Base-by-base conservation (phyloP, 305 asterid genomes). In the Fraxinus velutina region DNA sequence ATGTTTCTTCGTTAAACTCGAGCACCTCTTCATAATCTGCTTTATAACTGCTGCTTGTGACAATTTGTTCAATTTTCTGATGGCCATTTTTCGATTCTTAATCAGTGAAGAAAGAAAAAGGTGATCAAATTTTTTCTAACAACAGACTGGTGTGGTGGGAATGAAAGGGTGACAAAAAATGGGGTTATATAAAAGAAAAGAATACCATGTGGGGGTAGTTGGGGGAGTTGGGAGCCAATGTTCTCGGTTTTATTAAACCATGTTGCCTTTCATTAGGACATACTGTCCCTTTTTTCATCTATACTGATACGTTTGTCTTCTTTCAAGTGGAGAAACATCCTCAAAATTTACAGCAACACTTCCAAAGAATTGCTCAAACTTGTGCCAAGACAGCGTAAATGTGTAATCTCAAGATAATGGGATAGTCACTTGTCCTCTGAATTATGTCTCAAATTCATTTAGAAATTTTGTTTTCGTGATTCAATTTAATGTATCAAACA, bases 21-120 rank as follows among this genome's bases (percentile, higher is more conserved):
- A 93, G 76, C 93, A 93, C 33, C 94, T 84, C 88, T 88, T 91
- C 81, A 93, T 79, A 1, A 93, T 93, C 76, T 88, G 94, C 89
- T 90, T 92, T 44, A 93, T 88, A 86, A 89, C 39, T 75, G 98
- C 92, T 0, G 86, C 86, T 76, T 90, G 97, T 13, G 94, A 87
- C 13, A 88, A 81, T 77, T 91, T 92, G 87, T 83, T 90, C n/a
- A 92, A 82, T 73, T 88, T 92, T 70, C 85, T 70, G 24, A 88
- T 87, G 7, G 86, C 95, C 97, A 93, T 93, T 82, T 66, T 1
- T 12, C 17, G 57, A 44, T 44, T 44, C 19, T 44, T 9, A 19
- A n/a, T 1, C 7, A 19, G 27, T n/a, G 36, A 13, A 5, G 10
- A 29, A 50, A 10, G 32, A 50, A 33, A 81, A 27, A 52, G 52